Evolutionary conservation across 306 rosid species (phyloP), one percentile per base, ranked within the genome.

Genomic region (Fragaria vesca): DNA sequence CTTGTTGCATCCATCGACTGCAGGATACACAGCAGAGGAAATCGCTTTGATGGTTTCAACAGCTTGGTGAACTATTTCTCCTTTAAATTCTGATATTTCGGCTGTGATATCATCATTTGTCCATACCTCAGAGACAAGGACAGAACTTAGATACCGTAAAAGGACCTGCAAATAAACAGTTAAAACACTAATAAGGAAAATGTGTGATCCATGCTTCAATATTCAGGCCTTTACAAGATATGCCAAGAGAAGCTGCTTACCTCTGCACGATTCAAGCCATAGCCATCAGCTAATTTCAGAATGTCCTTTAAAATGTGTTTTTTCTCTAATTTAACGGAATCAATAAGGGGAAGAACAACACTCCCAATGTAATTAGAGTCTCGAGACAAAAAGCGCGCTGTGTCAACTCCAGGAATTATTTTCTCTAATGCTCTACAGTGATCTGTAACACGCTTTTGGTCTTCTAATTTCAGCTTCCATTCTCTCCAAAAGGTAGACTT

Each of bases 401-500:
- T 83, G 84, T 93, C 96, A 76, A 96, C 98, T 42, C 97, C 98
- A 61, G 99, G 97, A 84, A 96, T 84, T 78, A 91, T 90, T 69
- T 83, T 88, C 83, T 91, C 96, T 74, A 96, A 76, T 28, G 88
- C 88, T 79, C 98, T 90, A 72, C 97, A 91, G 51, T 82, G 88
- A 83, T 96, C 99, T 38, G 99, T 85, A 47, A 87, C 85, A 63
- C 85, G 90, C 85, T 91, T 93, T 81, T 91, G 94, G 84, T 93
- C 94, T 75, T 96, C 98, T 81, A 93, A 83, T 85, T 96, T 96
- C 82, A 81, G 67, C 83, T 96, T 96, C 99, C 99, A 95, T 79
- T 91, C 97, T 80, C 93, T 90, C 99, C 99, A 96, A 88, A 96
- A 96, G 71, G 97, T 84, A 71, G 99, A 90, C 77, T 93, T 97